Conservation (phyloP, 768 basidiomycete species). For the Arthromyces matolae region DNA sequence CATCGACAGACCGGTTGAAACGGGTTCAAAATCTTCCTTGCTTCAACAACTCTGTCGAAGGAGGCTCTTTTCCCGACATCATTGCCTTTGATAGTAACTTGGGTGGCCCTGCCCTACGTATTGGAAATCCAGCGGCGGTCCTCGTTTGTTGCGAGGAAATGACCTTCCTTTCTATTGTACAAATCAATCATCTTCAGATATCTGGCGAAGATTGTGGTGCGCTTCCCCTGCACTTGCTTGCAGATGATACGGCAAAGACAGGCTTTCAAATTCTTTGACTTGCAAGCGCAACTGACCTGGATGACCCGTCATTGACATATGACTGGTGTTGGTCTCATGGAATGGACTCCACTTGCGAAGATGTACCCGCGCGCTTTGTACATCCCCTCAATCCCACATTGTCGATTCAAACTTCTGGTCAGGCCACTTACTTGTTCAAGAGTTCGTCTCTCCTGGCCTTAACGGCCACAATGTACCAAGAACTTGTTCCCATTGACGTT, state of each 20-base stretch:
- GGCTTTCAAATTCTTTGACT: not conserved
- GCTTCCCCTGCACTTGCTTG: too few relatives aligned
- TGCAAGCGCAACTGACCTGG: not conserved
- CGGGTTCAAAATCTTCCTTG: not conserved
- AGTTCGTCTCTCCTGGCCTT: not conserved
- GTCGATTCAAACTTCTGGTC: not conserved
- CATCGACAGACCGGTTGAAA: constrained; percentile 2
- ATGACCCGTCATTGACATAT: not conserved
- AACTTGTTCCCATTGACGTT: not conserved
- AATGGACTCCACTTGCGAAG: not conserved
- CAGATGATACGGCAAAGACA: not conserved
- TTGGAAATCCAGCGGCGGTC: too few relatives aligned
- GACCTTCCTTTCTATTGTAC: too few relatives aligned
- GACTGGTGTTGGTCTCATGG: not conserved
- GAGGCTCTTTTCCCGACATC: too few relatives aligned
- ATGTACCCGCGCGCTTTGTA: not conserved
- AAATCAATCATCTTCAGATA: too few relatives aligned
- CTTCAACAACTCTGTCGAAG: not conserved
- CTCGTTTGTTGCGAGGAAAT: too few relatives aligned
- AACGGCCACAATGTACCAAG: not conserved
- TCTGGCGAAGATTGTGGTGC: too few relatives aligned
- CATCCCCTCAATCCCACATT: not conserved
- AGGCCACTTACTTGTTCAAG: not conserved
- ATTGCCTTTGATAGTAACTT: not conserved
- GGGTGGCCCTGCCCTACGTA: too few relatives aligned